These are phyloP conservation scores for Lachnellula arida DNA, from an alignment of 2,329 filamentous ascomycete species.

Conservation along the genomic window DNA sequence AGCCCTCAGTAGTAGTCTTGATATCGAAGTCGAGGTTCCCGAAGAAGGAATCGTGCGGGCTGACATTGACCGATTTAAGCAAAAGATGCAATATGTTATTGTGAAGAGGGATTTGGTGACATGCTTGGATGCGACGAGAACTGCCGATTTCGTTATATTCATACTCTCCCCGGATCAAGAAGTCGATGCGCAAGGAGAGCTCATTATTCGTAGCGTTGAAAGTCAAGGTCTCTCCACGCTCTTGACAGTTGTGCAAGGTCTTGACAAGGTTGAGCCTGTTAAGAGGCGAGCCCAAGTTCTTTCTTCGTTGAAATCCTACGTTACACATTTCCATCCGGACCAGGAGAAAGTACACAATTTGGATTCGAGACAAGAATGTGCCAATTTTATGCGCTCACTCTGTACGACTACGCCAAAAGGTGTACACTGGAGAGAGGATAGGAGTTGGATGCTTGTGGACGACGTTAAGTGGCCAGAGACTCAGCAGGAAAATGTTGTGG, in stretches of 20 bases:
- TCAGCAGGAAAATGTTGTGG: conserved; percentile 57
- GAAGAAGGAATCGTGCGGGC: conserved; percentile 57
- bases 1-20: conserved; percentile 72
- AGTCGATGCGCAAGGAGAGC: conserved; percentile 78
- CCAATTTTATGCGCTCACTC: conserved; percentile 83
- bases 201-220: conserved; percentile 81
- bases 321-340: conserved; percentile 89
- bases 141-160: conserved; percentile 88
- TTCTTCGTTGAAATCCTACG: conserved; percentile 82
- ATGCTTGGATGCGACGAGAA: conserved; percentile 78
- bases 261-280: conserved; percentile 71
- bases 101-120: conserved; percentile 68
- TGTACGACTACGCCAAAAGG: conserved; percentile 93
- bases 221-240: conserved; percentile 92
- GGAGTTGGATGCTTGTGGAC: conserved; percentile 93
- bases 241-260: conserved; percentile 75
- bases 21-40: conserved; percentile 63
- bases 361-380: conserved; percentile 83
- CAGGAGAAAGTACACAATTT: conserved; percentile 88
- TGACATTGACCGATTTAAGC: conserved; percentile 85
- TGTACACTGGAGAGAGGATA: conserved; percentile 89
- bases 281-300: conserved; percentile 75
- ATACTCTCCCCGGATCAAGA: conserved; percentile 78
- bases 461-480: conserved; percentile 66
- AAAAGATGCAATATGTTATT: conserved; percentile 83